Evolutionary conservation across 164 flowering plant species (phyloP), one percentile per base, ranked within the genome.

Genomic region (Macadamia tetraphylla): DNA sequence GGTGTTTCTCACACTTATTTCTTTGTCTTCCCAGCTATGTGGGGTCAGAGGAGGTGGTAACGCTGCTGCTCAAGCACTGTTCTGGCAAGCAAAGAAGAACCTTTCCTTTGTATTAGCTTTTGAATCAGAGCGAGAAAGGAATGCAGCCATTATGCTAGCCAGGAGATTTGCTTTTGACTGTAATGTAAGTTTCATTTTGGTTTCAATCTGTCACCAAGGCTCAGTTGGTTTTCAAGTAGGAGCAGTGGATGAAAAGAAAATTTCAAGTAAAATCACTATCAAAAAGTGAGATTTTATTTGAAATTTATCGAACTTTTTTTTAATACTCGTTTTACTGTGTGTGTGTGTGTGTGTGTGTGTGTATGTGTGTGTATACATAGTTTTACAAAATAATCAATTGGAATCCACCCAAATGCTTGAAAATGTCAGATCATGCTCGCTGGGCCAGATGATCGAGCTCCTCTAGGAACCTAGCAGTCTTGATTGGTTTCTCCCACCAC

Each of bases 41-140:
- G 99, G 98, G 72, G 94, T 88, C 46, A 81, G 99, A 84, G 98
- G 98, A 42, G 98, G 92, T 35, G 97, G 97, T 30, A 89, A 92
- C 81, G 91, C 91, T 55, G 97, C 96, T 29, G 86, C 93, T 17
- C 92, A 91, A 74, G 92, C 98, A 58, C 74, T 89, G 76, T 95
- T 83, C 82, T 95, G 97, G 99, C 92, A 89, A 78, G 83, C 87
- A 55, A 86, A 86, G 76, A 82, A 84, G 78, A 93, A 92, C 11
- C 75, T 78, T 72, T 88, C 91, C 63, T 91, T 80, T 76, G 91
- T 88, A 48, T 73, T 95, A 68, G 96, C 95, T 32, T 95, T 95
- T 64, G 96, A 95, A 75, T 83, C 98, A 1, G 97, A 86, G 71
- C 78, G 92, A 64, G 97, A 95, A 62, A 83, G 99, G 68, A 95